Percentiles rank a stretch among this genome's conserved stretches.
These are phyloP conservation scores for Solanum boliviense DNA, from an alignment of 257 asterid species.

Conservation along the genomic window DNA sequence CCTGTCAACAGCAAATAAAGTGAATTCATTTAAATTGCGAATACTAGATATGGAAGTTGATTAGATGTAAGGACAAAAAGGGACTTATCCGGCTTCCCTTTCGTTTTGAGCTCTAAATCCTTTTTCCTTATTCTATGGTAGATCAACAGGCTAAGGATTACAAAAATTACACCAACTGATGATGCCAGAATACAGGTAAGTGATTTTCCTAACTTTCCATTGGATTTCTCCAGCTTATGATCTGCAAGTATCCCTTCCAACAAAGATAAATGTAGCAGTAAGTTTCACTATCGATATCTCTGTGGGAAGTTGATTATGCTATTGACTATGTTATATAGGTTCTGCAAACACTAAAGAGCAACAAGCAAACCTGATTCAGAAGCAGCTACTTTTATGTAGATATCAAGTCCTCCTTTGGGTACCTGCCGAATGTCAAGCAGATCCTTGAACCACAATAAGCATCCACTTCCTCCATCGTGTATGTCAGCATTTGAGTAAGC, in stretches of 20 bases:
- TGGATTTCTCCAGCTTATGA: not conserved
- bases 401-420: conserved; percentile 6
- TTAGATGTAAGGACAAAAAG: not conserved
- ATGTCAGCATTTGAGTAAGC: conserved; percentile 18
- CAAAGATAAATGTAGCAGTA: not conserved
- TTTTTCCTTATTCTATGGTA: not conserved
- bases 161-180: not conserved
- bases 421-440: conserved; percentile 10
- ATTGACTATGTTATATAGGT: not conserved
- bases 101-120: not conserved
- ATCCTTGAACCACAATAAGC: conserved; percentile 25
- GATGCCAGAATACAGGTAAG: not conserved
- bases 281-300: not conserved
- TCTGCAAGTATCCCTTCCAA: not conserved
- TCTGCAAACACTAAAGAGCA: not conserved
- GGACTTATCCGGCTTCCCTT: not conserved
- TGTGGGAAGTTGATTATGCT: not conserved
- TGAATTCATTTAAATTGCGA: not conserved
- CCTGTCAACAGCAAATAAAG: not conserved
- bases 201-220: not conserved
- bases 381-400: conserved; percentile 13
- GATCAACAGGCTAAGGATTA: not conserved
- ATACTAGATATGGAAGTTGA: not conserved
- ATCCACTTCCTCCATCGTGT: conserved; percentile 14
- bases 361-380: not conserved